Base-by-base conservation (phyloP, 192 early-diverging fungal species). In the Diversispora eburnea region DNA sequence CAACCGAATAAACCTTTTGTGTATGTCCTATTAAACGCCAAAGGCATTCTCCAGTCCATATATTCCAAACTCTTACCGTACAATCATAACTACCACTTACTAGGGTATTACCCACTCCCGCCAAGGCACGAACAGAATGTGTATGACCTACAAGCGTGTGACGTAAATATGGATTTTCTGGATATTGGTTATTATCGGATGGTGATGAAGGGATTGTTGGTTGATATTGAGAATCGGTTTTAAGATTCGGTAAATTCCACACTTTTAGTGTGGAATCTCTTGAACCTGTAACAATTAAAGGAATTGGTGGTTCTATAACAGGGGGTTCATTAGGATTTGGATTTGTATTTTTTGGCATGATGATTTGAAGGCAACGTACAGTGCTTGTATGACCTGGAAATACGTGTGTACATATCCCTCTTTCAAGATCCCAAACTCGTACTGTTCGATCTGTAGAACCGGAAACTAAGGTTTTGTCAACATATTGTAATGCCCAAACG, bases 401-500 rank as follows among this genome's bases (percentile, higher is more conserved):
- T 22, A 94, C 83, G 67, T 99, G 95, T 12, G 94, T 97, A 78
- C 95, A 98, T 39, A 77, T 70, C 2, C 95, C 95, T 8, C 87
- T 85, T 39, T 92, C 91, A 81, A 98, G 91, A 75, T 99, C 94
- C 98, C 98, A 99, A 0, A 98, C 93, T 5, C 97, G 84, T 33
- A 99, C 94, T 5, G 94, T 93, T 39, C 96, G 83, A 79, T 99
- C 98, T 3, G 95, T 98, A 13, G 94, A 94, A 20, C 98, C 96
- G 64, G 91, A 93, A 7, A 99, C 94, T 5, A 99, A 85, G 0
- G 93, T 93, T 65, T 91, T 86, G 39, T 92, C 91, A 48, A 91
- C 88, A 67, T 96, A 96, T 71, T 96, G 91, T 47, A 99, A 81
- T 9, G 96, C 96, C 98, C 98, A 99, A 7, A 99, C 96, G 64